A percentile compares a stretch with the other conserved stretches of the same genome.
Conservation (phyloP, 2,329 filamentous ascomycete genomes). For the Mycosphaerella sp. region DNA sequence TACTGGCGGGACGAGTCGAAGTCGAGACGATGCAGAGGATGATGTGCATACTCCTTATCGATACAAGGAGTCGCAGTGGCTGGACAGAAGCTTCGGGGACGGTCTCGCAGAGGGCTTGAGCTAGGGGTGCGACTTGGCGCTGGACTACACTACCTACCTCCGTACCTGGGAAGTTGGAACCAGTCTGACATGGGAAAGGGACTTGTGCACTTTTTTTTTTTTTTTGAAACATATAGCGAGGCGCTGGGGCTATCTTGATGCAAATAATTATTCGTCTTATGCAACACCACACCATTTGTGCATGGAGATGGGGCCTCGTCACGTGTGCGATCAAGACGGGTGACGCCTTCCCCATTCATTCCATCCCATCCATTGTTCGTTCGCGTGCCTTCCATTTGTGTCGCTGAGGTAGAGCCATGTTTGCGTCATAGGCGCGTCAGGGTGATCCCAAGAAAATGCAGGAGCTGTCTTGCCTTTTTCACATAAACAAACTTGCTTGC, state of each 20-base stretch:
- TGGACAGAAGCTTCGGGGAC: slow-evolving; percentile 72
- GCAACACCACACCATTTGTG: too few species aligned
- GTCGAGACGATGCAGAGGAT: slow-evolving; percentile 35
- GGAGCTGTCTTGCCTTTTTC: too few species aligned
- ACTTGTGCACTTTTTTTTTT: background rate
- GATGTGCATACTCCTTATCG: slow-evolving; percentile 47
- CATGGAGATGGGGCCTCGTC: too few species aligned
- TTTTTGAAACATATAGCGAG: background rate
- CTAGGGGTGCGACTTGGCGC: slow-evolving; percentile 36
- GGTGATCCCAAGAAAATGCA: too few species aligned
- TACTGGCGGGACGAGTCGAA: slow-evolving; percentile 26
- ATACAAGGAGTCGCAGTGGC: slow-evolving; percentile 44
- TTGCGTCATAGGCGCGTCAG: too few species aligned
- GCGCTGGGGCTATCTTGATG: background rate
- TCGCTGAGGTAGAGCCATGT: too few species aligned
- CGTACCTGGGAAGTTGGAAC: background rate
- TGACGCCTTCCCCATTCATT: too few species aligned
- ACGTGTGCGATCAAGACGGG: too few species aligned
- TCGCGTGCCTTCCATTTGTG: too few species aligned
- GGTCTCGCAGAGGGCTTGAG: slow-evolving; percentile 79
- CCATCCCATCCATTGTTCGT: too few species aligned
- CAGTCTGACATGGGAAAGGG: background rate
- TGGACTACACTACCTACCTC: background rate
- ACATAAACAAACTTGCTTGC: too few species aligned
- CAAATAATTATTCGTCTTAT: too few species aligned